Conservation (phyloP, 1,284 basidiomycete genomes). For the Gymnopus androsaceus region DNA sequence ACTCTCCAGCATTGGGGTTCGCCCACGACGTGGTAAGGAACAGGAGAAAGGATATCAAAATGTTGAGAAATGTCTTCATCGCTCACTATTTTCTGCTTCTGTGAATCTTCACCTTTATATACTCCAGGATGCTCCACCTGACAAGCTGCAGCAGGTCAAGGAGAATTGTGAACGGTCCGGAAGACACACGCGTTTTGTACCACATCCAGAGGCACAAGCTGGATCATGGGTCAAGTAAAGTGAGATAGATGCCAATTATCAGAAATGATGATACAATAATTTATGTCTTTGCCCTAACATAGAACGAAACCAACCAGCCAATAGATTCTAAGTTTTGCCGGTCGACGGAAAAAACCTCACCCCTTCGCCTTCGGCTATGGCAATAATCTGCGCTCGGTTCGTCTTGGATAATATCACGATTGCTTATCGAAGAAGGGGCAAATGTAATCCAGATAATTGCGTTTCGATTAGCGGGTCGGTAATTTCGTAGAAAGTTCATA, state of each 20-base stretch:
- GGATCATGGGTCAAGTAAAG: too few relatives aligned
- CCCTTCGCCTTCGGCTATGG: constrained; percentile 74
- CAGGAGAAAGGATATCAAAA: not conserved
- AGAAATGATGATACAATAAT: not conserved
- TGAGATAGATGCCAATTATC: not conserved
- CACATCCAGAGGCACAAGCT: constrained; percentile 35
- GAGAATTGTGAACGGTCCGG: not conserved
- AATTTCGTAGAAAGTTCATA: constrained; percentile 81
- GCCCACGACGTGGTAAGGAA: constrained; percentile 2
- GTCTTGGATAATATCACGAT: constrained; percentile 64
- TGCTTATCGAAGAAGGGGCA: constrained; percentile 64
- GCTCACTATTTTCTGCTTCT: not conserved
- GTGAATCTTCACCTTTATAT: not conserved
- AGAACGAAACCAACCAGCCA: too few relatives aligned
- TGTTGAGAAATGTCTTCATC: constrained; percentile 1
- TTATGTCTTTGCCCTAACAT: not conserved
- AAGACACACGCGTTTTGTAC: not conserved
- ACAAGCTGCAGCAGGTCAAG: constrained; percentile 3
- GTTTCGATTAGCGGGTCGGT: constrained; percentile 70
- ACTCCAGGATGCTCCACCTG: constrained; percentile 1
- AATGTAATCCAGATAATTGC: constrained; percentile 63
- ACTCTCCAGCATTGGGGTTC: not conserved
- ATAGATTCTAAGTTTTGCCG: constrained; percentile 26
- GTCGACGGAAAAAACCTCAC: constrained; percentile 62
- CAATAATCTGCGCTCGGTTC: constrained; percentile 71